A percentile compares a stretch with the other conserved stretches of the same genome.
Conservation (phyloP, 257 asterid species). For the Nicotiana tomentosiformis region DNA sequence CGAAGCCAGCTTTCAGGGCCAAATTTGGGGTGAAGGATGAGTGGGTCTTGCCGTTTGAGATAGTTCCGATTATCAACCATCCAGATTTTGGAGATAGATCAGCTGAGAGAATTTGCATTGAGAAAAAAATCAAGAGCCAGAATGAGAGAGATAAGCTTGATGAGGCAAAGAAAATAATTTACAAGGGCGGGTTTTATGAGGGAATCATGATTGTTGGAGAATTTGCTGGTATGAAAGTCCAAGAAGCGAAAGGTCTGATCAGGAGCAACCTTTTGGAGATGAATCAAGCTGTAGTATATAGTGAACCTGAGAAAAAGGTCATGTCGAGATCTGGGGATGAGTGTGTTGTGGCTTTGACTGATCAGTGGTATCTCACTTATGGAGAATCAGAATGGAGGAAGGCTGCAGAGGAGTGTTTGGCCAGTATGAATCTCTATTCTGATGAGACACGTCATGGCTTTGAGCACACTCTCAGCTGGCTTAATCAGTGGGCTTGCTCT, state of each 20-base stretch:
- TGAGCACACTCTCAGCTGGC: constrained; percentile 95
- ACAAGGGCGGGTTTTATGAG: constrained; percentile 89
- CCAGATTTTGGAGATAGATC: constrained; percentile 90
- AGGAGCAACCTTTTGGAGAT: constrained; percentile 57
- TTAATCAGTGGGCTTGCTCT: constrained; percentile 97
- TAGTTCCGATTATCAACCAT: constrained; percentile 81
- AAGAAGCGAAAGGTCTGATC: constrained; percentile 76
- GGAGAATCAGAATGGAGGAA: constrained; percentile 85
- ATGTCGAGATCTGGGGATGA: constrained; percentile 98
- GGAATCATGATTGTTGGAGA: constrained; percentile 88
- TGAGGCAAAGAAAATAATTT: constrained; percentile 84
- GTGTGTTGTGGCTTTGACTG: constrained; percentile 95
- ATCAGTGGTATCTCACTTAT: constrained; percentile 87
- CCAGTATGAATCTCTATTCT: constrained; percentile 77
- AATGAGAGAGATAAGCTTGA: constrained; percentile 93
- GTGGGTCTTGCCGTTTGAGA: constrained; percentile 89
- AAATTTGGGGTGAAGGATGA: constrained; percentile 83
- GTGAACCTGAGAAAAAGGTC: constrained; percentile 93
- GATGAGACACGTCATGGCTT: constrained; percentile 83
- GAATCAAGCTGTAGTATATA: constrained; percentile 66
- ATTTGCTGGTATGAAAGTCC: constrained; percentile 72
- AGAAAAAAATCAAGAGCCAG: constrained; percentile 85
- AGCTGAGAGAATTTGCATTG: constrained; percentile 82
- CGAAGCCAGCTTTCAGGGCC: constrained; percentile 76
- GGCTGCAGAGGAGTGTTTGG: constrained; percentile 74